Evolutionary conservation across 164 flowering plant species (phyloP).

Genomic region (Aristolochia californica): DNA sequence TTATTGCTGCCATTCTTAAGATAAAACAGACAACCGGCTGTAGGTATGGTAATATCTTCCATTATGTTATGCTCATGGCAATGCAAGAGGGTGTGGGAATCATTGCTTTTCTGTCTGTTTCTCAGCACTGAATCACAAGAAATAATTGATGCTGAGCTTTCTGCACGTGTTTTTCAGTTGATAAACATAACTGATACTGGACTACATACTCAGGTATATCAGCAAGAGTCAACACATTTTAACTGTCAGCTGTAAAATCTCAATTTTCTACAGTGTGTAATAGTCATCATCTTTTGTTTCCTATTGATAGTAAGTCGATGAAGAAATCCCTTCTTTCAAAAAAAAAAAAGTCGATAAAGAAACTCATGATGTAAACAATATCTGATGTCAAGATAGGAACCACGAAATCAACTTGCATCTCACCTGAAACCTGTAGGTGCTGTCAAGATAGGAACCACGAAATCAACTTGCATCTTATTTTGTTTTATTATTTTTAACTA

Average conservation of each 20-base stretch:
- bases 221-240: neutral
- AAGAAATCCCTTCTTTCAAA: too few relatives aligned
- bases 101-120: slow-evolving; percentile 2
- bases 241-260: neutral
- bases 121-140: slow-evolving; percentile 84
- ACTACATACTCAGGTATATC: slow-evolving; percentile 69
- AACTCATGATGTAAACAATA: too few relatives aligned
- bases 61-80: neutral
- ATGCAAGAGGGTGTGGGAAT: too few relatives aligned
- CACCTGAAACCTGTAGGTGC: too few relatives aligned
- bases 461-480: neutral
- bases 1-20: slow-evolving; percentile 82
- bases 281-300: neutral
- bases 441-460: too few relatives aligned
- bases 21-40: slow-evolving; percentile 61
- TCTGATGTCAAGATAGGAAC: too few relatives aligned
- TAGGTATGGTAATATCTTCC: slow-evolving; percentile 37
- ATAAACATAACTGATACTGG: slow-evolving; percentile 88
- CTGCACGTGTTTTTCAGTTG: slow-evolving; percentile 87
- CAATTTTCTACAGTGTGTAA: neutral
- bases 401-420: too few relatives aligned
- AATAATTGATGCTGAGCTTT: slow-evolving; percentile 91
- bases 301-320: too few relatives aligned
- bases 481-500: neutral
- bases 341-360: too few relatives aligned